A percentile compares a stretch with the other conserved stretches of the same genome.
These are phyloP conservation scores for Gossypium ekmanianum DNA, from an alignment of 345 rosid species.

Conservation along the genomic window DNA sequence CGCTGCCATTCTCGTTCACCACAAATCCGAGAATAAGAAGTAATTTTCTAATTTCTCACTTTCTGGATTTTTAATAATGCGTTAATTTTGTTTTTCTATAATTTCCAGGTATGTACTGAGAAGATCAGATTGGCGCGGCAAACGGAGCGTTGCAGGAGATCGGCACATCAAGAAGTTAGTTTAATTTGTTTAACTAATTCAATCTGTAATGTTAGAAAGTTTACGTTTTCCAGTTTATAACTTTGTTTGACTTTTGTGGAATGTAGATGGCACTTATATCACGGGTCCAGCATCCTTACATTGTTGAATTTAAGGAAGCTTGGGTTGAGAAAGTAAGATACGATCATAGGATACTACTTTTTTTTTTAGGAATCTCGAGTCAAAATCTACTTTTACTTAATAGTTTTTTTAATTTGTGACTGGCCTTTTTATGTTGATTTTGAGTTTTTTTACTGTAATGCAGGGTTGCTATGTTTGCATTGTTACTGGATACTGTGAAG, in stretches of 20 bases:
- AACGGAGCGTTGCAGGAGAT: constrained; percentile 95
- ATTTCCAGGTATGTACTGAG: constrained; percentile 79
- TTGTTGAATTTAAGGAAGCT: constrained; percentile 98
- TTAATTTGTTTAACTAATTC: constrained; percentile 5
- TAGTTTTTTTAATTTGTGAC: background rate
- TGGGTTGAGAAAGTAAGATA: constrained; percentile 94
- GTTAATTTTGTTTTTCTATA: background rate
- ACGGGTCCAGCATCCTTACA: constrained; percentile 84
- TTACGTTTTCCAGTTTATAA: background rate
- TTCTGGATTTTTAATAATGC: background rate
- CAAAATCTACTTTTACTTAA: background rate
- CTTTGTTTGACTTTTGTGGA: constrained; percentile 12
- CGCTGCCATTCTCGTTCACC: constrained; percentile 94
- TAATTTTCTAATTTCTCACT: constrained; percentile 15
- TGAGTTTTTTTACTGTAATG: constrained; percentile 23
- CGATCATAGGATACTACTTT: background rate
- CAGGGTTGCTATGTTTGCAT: constrained; percentile 99
- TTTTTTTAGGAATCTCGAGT: background rate
- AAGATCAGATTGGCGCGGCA: constrained; percentile 96
- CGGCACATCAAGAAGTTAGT: constrained; percentile 96
- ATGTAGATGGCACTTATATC: constrained; percentile 92
- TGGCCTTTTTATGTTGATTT: background rate
- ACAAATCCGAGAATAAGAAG: constrained; percentile 93
- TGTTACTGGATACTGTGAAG: constrained; percentile 98
- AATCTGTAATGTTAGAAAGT: background rate